These are phyloP conservation scores for Ogataea glucozyma DNA, from an alignment of 805 yeast genomes.

Conservation along the genomic window DNA sequence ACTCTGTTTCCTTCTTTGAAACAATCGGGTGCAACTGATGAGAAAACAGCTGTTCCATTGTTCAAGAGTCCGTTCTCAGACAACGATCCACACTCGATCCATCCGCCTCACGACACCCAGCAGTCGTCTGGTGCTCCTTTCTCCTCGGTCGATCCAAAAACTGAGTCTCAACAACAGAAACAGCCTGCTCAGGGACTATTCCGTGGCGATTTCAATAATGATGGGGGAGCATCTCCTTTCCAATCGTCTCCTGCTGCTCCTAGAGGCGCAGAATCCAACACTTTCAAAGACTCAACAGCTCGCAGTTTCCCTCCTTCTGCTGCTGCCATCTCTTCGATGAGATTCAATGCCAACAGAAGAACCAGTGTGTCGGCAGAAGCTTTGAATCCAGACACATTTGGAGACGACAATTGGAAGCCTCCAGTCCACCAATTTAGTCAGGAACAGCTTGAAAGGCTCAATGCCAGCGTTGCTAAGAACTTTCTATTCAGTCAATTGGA, in stretches of 20 bases:
- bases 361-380: conserved; percentile 91
- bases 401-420: conserved; percentile 68
- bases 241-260: conserved; percentile 2
- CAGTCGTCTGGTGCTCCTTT: conserved; percentile 7
- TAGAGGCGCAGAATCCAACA: background rate
- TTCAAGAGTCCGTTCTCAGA: conserved; percentile 65
- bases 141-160: conserved; percentile 3
- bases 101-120: conserved; percentile 33
- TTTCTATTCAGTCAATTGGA: conserved; percentile 85
- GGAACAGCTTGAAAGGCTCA: conserved; percentile 67
- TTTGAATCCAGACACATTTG: conserved; percentile 69
- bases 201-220: conserved; percentile 15
- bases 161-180: conserved; percentile 9
- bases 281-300: conserved; percentile 24
- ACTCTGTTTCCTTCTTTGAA: conserved; percentile 29
- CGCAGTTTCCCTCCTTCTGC: conserved; percentile 20
- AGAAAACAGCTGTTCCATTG: conserved; percentile 32
- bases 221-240: conserved; percentile 25
- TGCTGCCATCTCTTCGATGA: conserved; percentile 45
- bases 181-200: conserved; percentile 24
- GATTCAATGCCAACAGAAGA: conserved; percentile 79
- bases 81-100: conserved; percentile 60
- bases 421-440: conserved; percentile 64
- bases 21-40: conserved; percentile 22
- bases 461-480: conserved; percentile 72